Conservation (phyloP, 306 rosid genomes). For the Sophora flavescens region DNA sequence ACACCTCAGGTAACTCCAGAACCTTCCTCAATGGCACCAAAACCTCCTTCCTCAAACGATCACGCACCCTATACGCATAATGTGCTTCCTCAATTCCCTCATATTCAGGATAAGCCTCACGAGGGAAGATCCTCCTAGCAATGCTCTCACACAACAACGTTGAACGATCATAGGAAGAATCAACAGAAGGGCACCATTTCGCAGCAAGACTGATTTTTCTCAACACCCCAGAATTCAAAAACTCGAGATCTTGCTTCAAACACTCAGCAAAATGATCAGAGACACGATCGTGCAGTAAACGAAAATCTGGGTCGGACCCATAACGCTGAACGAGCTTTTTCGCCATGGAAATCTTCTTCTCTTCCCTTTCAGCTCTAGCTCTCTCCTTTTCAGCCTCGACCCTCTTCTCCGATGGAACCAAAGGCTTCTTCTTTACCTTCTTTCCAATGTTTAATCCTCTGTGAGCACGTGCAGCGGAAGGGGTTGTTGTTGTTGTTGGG, state of each 20-base stretch:
- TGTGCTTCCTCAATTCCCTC: constrained; percentile 69
- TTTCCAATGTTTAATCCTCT: neutral
- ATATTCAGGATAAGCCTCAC: constrained; percentile 56
- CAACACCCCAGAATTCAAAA: constrained; percentile 42
- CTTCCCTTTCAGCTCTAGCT: constrained; percentile 52
- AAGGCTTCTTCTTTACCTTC: neutral
- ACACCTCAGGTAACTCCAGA: constrained; percentile 78
- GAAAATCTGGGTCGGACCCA: constrained; percentile 49
- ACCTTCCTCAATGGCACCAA: constrained; percentile 69
- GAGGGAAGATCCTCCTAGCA: constrained; percentile 66
- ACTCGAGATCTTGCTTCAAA: constrained; percentile 59
- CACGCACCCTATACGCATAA: constrained; percentile 74
- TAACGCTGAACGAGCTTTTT: constrained; percentile 61
- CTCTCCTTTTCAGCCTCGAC: constrained; percentile 44
- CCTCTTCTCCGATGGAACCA: neutral
- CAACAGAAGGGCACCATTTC: constrained; percentile 86
- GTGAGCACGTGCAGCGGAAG: no score
- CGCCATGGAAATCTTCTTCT: constrained; percentile 61
- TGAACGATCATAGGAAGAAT: constrained; percentile 67
- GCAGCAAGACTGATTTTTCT: constrained; percentile 68
- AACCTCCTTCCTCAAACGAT: constrained; percentile 72
- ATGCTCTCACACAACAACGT: constrained; percentile 72
- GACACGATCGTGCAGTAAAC: constrained; percentile 54
- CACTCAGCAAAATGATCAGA: constrained; percentile 65
- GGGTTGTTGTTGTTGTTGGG: no score